Evolutionary conservation across 2,329 filamentous ascomycete genomes (phyloP), one percentile per base, ranked within the genome.

Genomic region (Zymoseptoria brevis): DNA sequence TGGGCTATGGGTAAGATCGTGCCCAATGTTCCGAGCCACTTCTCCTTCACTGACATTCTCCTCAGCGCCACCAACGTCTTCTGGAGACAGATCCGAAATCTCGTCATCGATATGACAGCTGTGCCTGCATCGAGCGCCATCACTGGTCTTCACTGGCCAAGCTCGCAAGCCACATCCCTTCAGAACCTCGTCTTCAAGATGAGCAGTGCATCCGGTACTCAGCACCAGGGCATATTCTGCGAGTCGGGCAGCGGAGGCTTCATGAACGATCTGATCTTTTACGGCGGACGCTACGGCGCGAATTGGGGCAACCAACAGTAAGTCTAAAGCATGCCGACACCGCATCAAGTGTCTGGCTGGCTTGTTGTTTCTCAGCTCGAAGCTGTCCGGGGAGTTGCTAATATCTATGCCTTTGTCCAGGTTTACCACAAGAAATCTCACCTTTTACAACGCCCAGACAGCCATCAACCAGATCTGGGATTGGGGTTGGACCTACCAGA

Each of bases 81-180:
- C 72, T 85, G 79, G 68, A 78, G 85, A 51, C 82, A 85, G 64
- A 79, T 88, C 59, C 78, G 84, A 8, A 89, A 89, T 67, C 77
- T 89, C 54, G 75, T 85, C 57, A 76, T 89, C 48, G 86, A 89
- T 67, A 75, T 79, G 45, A 83, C 80, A 1, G 71, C 73, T 1
- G 76, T 84, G 0, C 75, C 79, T 22, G 70, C 79, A 16, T 62
- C 60, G 9, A 65, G 61, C 66, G 68, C 75, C 2, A 76, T 79
- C 1, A 76, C 79, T 19, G 75, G 76, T 29, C 70, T 79, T 19
- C 75, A 79, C 56, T 79, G 76, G 76, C 75, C 74, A 4, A 76
- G 74, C 19, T 74, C 74, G n/a, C 77, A 79, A 60, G 74, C 75
- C 0, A 79, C 76, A 1, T 76, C 72, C 55, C 65, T 78, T 6